phyloP scores from a whole-genome alignment of 2,329 filamentous ascomycete species.

The Tolypocladium endophyticum region DNA sequence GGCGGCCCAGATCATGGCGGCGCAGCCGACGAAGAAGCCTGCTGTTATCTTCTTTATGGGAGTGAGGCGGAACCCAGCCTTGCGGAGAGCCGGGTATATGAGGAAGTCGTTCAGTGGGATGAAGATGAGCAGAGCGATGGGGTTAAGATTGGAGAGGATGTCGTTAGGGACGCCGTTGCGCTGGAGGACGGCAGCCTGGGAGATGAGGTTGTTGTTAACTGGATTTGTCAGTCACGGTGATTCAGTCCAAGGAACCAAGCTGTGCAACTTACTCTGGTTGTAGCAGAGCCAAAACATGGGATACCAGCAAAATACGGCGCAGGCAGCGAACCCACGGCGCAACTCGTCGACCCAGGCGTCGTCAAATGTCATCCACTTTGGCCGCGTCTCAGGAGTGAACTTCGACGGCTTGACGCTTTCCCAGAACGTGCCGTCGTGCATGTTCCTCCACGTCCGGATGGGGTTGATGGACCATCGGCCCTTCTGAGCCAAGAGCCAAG shows the following conservation, averaged over 20 bases:
- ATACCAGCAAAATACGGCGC: constrained; percentile 61
- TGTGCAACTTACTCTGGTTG: constrained; percentile 30
- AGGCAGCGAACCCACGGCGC: constrained; percentile 56
- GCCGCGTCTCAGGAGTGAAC: constrained; percentile 43
- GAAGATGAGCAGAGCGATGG: constrained; percentile 64
- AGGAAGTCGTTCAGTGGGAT: constrained; percentile 59
- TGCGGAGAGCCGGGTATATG: constrained; percentile 59
- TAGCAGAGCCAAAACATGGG: constrained; percentile 52
- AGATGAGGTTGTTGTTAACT: constrained; percentile 47
- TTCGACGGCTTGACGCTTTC: constrained; percentile 57
- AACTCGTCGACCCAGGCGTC: constrained; percentile 77
- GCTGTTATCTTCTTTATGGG: constrained; percentile 66
- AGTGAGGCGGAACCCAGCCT: constrained; percentile 53
- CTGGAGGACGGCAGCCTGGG: constrained; percentile 55
- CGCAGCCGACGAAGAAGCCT: constrained; percentile 55
- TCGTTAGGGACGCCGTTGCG: constrained; percentile 68
- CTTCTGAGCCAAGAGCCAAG: constrained; percentile 52
- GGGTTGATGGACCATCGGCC: constrained; percentile 54
- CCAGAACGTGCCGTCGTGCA: constrained; percentile 29
- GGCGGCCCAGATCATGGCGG: constrained; percentile 48
- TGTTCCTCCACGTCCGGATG: constrained; percentile 19
- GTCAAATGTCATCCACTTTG: constrained; percentile 70
- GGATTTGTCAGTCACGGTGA: background rate
- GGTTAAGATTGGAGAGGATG: constrained; percentile 65
- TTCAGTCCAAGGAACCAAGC: background rate